Evolutionary conservation across 768 basidiomycete species (phyloP).

Genomic region (Suillus cothurnatus): DNA sequence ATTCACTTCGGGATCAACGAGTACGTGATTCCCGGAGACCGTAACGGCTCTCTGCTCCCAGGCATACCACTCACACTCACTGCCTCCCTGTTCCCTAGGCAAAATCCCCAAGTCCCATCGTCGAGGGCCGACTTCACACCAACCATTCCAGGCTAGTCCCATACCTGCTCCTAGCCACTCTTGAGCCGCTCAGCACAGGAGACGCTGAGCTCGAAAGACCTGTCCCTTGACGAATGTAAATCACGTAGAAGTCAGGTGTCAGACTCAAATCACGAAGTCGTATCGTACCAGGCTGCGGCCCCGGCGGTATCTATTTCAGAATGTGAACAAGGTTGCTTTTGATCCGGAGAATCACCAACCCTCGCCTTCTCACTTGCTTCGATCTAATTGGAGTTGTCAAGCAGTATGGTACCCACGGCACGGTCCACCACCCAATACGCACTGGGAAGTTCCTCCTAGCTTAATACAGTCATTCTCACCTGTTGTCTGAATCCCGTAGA

Average conservation of each 20-base stretch:
- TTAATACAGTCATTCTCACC: not conserved
- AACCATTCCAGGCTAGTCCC: conserved; percentile 15
- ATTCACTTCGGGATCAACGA: not conserved
- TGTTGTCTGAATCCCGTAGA: not conserved
- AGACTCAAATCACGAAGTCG: not conserved
- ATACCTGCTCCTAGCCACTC: not conserved
- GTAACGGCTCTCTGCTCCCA: conserved; percentile 6
- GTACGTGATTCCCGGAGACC: not conserved
- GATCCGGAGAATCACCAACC: not conserved
- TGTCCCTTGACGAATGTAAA: not conserved
- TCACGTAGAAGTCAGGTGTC: not conserved
- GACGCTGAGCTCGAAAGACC: not conserved
- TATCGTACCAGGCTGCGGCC: not conserved
- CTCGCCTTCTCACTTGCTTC: not conserved
- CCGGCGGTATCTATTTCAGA: not conserved
- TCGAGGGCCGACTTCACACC: conserved; percentile 9
- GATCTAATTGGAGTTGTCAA: not conserved
- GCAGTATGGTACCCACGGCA: not conserved
- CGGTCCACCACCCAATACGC: not conserved
- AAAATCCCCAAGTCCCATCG: conserved; percentile 2
- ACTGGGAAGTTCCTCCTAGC: not conserved
- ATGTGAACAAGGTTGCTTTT: not conserved
- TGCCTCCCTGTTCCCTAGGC: conserved; percentile 5
- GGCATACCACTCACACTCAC: too few species aligned
- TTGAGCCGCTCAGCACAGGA: not conserved